phyloP scores from a whole-genome alignment of 495 filamentous ascomycete species.

The Mycothermus thermophilus region DNA sequence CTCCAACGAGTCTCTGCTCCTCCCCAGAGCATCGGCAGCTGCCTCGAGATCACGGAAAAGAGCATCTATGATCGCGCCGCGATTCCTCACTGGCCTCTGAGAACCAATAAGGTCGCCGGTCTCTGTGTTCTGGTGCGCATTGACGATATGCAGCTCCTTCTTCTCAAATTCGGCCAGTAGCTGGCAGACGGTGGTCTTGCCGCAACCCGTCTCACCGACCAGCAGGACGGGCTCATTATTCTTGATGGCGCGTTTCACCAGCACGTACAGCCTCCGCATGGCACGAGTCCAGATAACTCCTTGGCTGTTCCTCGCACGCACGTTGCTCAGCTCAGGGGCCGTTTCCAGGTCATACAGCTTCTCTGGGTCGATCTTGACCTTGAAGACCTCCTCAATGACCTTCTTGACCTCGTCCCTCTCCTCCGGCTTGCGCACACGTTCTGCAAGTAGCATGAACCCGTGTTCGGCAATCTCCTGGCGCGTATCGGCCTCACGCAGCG shows the following conservation, averaged over 20 bases:
- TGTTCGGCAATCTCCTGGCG: constrained; percentile 80
- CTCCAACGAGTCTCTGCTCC: constrained; percentile 16
- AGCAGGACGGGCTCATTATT: constrained; percentile 91
- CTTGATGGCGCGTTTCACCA: constrained; percentile 69
- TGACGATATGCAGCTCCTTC: constrained; percentile 71
- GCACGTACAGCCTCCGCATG: constrained; percentile 77
- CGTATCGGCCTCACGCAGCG: constrained; percentile 69
- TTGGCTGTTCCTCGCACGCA: constrained; percentile 33
- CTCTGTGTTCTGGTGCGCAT: constrained; percentile 95
- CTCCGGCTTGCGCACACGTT: constrained; percentile 82
- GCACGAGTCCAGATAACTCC: constrained; percentile 86
- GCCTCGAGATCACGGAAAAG: constrained; percentile 48
- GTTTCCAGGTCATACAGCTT: constrained; percentile 48
- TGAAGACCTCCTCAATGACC: constrained; percentile 88
- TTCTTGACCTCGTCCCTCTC: constrained; percentile 72
- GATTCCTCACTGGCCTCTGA: constrained; percentile 80
- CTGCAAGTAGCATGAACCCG: constrained; percentile 90
- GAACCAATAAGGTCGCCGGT: constrained; percentile 95
- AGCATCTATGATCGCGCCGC: constrained; percentile 51
- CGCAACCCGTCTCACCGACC: constrained; percentile 92
- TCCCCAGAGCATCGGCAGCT: constrained; percentile 25
- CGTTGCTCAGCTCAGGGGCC: constrained; percentile 41
- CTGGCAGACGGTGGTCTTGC: constrained; percentile 94
- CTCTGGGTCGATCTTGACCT: constrained; percentile 61
- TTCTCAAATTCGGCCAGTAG: constrained; percentile 67